Conservation (phyloP, 805 yeast species). For the Tetrapisispora taiwanensis region DNA sequence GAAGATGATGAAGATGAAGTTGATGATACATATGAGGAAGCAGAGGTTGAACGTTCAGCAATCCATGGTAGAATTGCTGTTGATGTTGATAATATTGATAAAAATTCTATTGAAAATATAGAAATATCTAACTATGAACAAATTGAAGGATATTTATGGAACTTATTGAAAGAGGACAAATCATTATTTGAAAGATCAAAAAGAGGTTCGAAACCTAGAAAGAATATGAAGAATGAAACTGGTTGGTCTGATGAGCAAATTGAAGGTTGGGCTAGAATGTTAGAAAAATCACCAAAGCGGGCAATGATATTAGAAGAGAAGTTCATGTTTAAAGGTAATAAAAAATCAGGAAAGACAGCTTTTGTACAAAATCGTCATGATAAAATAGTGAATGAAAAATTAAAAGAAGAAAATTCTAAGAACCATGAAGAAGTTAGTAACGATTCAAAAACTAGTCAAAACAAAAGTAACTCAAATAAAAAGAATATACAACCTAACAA, state of each 20-base stretch:
- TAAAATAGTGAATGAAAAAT: neutral
- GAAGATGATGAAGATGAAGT: constrained; percentile 78
- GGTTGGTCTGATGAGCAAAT: constrained; percentile 84
- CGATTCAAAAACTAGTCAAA: neutral
- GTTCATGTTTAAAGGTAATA: constrained; percentile 40
- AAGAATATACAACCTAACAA: constrained; percentile 7
- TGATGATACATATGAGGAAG: constrained; percentile 66
- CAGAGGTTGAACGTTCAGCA: constrained; percentile 19
- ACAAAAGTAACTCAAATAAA: constrained; percentile 2
- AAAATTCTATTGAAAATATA: constrained; percentile 7
- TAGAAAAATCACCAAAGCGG: constrained; percentile 53
- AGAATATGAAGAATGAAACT: constrained; percentile 40
- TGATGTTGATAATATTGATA: constrained; percentile 5
- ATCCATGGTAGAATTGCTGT: constrained; percentile 2
- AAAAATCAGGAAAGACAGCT: constrained; percentile 23
- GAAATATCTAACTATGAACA: constrained; percentile 29
- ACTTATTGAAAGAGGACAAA: constrained; percentile 42
- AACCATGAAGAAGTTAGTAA: too few species aligned
- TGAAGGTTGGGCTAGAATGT: constrained; percentile 85
- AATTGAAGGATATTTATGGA: constrained; percentile 49
- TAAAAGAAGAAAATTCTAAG: neutral
- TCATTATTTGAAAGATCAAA: constrained; percentile 37
- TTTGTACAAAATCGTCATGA: constrained; percentile 18
- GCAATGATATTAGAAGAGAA: constrained; percentile 54
- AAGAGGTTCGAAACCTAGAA: constrained; percentile 44